These are phyloP conservation scores for Arachis stenosperma DNA, from an alignment of 306 rosid species.

Conservation along the genomic window DNA sequence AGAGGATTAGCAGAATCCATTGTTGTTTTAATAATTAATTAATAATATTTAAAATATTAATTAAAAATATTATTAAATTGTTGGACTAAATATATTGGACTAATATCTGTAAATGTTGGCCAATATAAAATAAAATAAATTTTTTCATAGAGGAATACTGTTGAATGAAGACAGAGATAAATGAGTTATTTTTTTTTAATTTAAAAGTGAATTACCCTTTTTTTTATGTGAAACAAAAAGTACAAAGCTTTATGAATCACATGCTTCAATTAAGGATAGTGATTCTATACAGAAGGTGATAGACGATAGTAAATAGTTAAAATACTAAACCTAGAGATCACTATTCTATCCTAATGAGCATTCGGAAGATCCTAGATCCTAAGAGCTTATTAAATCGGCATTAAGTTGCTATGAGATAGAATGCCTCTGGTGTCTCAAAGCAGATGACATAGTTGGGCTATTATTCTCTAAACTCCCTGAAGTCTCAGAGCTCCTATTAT, in stretches of 20 bases:
- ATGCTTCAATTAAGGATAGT: neutral
- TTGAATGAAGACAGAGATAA: no score
- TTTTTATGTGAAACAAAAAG: no score
- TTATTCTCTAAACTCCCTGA: conserved; percentile 70
- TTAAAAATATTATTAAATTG: no score
- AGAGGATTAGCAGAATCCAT: no score
- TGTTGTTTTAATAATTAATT: no score
- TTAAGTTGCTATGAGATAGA: conserved; percentile 66
- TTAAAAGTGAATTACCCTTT: no score
- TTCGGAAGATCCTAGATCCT: conserved; percentile 37
- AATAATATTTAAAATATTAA: no score
- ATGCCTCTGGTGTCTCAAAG: conserved; percentile 86
- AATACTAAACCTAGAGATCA: neutral
- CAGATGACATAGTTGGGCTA: conserved; percentile 85
- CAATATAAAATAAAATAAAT: no score
- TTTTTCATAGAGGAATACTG: no score
- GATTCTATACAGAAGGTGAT: conserved; percentile 18
- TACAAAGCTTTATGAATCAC: neutral
- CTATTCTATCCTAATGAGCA: neutral
- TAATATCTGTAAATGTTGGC: no score
- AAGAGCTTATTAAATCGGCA: conserved; percentile 32
- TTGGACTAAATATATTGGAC: no score
- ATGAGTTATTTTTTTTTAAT: no score
- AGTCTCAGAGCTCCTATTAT: conserved; percentile 72
- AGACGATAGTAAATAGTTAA: neutral